These are phyloP conservation scores for Halophytophthora batemanensis DNA, from an alignment of 352 stramenopile genomes.

Conservation along the genomic window DNA sequence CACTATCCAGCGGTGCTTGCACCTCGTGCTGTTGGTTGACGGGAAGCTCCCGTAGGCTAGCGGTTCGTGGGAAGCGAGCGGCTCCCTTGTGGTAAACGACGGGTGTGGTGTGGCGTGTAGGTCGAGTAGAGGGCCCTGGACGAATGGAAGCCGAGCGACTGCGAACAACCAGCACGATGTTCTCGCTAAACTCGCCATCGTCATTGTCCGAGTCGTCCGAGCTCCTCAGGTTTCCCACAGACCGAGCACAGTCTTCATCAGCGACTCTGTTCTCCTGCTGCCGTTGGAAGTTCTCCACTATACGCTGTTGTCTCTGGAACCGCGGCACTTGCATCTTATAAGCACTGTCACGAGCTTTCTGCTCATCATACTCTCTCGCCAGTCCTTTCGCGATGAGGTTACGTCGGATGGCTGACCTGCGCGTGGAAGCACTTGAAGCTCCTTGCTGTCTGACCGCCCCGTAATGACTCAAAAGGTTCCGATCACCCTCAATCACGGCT, in stretches of 20 bases:
- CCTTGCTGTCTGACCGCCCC: constrained; percentile 1
- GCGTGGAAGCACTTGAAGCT: background rate
- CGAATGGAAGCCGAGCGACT: constrained; percentile 15
- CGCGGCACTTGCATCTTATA: constrained; percentile 23
- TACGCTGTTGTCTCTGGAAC: constrained; percentile 22
- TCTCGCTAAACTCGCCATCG: constrained; percentile 10
- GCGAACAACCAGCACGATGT: constrained; percentile 15
- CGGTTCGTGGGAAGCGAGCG: constrained; percentile 18
- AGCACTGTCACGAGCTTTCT: constrained; percentile 23
- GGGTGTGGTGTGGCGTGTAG: constrained; percentile 8
- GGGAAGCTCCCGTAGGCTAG: constrained; percentile 7
- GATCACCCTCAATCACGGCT: constrained; percentile 21
- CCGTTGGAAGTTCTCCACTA: constrained; percentile 27
- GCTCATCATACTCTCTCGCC: constrained; percentile 26
- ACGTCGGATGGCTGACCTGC: constrained; percentile 21
- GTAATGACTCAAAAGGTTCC: constrained; percentile 21
- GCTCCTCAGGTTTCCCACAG: background rate
- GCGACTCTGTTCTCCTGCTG: constrained; percentile 5
- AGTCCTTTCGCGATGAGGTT: constrained; percentile 31
- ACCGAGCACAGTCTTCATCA: background rate
- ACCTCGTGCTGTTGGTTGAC: constrained; percentile 14
- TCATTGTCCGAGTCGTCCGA: constrained; percentile 9
- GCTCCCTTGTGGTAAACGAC: constrained; percentile 15
- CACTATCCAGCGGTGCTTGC: background rate
- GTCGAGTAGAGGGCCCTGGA: background rate